These are phyloP conservation scores for Nephelium lappaceum DNA, from an alignment of 345 rosid genomes.

Conservation along the genomic window DNA sequence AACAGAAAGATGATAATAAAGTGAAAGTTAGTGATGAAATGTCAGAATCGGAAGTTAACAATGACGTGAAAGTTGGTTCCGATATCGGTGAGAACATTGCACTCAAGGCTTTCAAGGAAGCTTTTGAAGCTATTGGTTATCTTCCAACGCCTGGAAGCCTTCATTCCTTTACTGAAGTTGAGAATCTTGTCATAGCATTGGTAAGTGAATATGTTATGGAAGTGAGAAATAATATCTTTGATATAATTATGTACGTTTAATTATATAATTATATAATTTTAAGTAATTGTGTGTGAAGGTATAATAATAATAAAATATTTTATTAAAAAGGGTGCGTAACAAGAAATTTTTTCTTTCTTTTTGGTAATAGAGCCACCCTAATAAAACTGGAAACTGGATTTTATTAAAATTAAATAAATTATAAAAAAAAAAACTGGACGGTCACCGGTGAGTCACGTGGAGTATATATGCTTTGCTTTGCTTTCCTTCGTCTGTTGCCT, in stretches of 20 bases:
- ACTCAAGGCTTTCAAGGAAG: slow-evolving; percentile 74
- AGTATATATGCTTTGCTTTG: slow-evolving; percentile 35
- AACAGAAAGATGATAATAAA: slow-evolving; percentile 41
- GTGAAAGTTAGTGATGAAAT: slow-evolving; percentile 41
- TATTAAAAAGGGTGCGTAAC: too few species aligned
- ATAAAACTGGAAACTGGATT: not conserved
- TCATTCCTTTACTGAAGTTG: slow-evolving; percentile 84
- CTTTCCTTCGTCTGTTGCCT: slow-evolving; percentile 20
- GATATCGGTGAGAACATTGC: slow-evolving; percentile 55
- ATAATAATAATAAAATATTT: too few species aligned
- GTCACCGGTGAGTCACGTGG: slow-evolving; percentile 22
- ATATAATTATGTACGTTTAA: too few species aligned
- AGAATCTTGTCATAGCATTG: slow-evolving; percentile 97
- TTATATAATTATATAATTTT: too few species aligned
- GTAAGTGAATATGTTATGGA: slow-evolving; percentile 45
- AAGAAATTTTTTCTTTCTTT: too few species aligned
- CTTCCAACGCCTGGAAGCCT: slow-evolving; percentile 55
- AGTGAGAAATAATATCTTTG: not conserved
- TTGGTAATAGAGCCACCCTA: too few species aligned
- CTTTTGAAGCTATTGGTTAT: slow-evolving; percentile 86
- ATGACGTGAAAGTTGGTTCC: slow-evolving; percentile 41
- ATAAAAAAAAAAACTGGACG: not conserved
- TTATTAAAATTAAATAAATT: not conserved
- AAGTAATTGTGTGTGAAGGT: too few species aligned
- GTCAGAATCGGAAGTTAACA: slow-evolving; percentile 39